Percentiles rank a stretch among this genome's conserved stretches.
Evolutionary conservation across 2,329 filamentous ascomycete genomes (phyloP).

Genomic region (Penicillium rolfsii): DNA sequence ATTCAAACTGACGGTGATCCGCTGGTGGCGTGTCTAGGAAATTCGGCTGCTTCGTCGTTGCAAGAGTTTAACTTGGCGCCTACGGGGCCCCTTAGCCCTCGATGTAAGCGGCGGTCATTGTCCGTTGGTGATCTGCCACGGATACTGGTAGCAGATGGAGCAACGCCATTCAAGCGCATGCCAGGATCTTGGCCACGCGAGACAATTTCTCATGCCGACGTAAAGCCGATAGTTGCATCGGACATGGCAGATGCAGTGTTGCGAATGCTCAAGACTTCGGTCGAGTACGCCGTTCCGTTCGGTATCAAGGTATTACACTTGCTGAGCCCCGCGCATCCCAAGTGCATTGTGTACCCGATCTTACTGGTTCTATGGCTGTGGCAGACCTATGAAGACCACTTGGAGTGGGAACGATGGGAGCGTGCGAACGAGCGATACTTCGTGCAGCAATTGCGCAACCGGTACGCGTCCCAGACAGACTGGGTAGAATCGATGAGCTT

Average conservation of each 20-base stretch:
- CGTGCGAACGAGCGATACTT: constrained; percentile 1
- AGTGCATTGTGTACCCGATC: background rate
- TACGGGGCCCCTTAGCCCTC: too few species aligned
- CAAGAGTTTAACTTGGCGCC: background rate
- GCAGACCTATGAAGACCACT: background rate
- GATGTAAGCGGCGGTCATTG: background rate
- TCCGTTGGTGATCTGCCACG: constrained; percentile 6
- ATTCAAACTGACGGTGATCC: background rate
- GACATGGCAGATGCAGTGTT: background rate
- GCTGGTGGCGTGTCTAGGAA: background rate
- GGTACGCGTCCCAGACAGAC: background rate
- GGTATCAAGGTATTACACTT: background rate
- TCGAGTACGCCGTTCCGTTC: background rate
- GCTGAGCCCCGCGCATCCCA: background rate
- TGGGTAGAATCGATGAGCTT: constrained; percentile 5
- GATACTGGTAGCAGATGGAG: background rate
- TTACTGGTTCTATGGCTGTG: background rate
- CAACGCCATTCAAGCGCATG: background rate
- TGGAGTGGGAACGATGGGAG: constrained; percentile 6
- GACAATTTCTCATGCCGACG: background rate
- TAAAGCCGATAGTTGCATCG: background rate
- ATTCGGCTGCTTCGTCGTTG: background rate
- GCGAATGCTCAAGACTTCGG: background rate
- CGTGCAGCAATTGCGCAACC: constrained; percentile 6
- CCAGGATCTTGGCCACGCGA: constrained; percentile 1